Base-by-base conservation (phyloP, 1,284 basidiomycete species). In the Puccinia horiana region DNA sequence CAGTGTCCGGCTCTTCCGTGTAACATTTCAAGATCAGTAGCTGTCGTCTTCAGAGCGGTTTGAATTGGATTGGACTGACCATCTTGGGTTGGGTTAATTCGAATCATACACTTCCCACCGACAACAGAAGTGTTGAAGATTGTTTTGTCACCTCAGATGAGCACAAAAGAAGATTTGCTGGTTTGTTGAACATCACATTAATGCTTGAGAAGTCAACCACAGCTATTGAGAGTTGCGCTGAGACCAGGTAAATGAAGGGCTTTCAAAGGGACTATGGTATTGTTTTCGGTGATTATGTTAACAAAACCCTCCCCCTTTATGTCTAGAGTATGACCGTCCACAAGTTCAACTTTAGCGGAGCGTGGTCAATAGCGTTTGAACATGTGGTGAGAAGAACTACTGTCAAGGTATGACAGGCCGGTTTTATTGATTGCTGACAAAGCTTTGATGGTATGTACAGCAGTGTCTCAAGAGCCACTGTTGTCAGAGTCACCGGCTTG, bases 331-430 rank as follows among this genome's bases (percentile, higher is more conserved):
- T 12, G 18, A 52, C 63, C 47, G 37, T 78, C 61, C 8, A 63
- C 63, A 14, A 78, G 16, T 18, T 61, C 20, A n/a, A 69, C 65
- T 1, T 23, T 14, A 18, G 9, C 23, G 20, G 2, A 1, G 2
- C n/a, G 40, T 16, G n/a, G 47, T 35, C 14, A 3, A 58, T 79
- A 67, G 49, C 49, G 6, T 5, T 14, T 12, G 3, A 42, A 35
- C 49, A 79, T 79, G 47, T 79, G 76, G 37, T 70, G 42, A 0
- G 63, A 37, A 5, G 56, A 37, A 1, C 61, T 63, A 61, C 76
- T 78, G 23, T 78, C 76, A 5, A 61, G 26, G 12, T n/a, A 78
- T 8, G 1, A 40, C 5, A 42, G 6, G n/a, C n/a, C n/a, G n/a
- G n/a, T n/a, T n/a, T 2, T 14, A n/a, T 37, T 65, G 61, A 23